These are phyloP conservation scores for Funneliformis caledonium DNA, from an alignment of 371 early-diverging fungal species.

Conservation along the genomic window DNA sequence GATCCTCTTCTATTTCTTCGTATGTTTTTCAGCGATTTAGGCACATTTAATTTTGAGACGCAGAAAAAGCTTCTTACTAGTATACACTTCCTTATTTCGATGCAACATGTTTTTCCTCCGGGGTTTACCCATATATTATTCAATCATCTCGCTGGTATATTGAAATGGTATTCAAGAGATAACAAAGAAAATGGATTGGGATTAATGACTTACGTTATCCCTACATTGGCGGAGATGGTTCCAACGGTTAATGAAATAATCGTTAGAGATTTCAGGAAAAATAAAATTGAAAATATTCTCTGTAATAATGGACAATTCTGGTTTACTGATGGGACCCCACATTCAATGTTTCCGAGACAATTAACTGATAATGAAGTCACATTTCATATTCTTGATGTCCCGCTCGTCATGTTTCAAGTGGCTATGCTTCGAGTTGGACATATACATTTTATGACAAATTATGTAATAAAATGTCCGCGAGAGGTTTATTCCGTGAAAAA, in stretches of 20 bases:
- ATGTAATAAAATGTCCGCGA: slow-evolving; percentile 58
- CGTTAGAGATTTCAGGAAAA: slow-evolving; percentile 64
- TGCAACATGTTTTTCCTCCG: slow-evolving; percentile 61
- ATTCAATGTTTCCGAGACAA: slow-evolving; percentile 59
- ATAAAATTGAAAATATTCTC: slow-evolving; percentile 64
- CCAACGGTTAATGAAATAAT: slow-evolving; percentile 64
- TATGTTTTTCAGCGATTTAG: slow-evolving; percentile 59
- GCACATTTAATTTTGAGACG: slow-evolving; percentile 48
- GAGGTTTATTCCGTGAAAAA: slow-evolving; percentile 65
- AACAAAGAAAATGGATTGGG: slow-evolving; percentile 52
- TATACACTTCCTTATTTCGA: slow-evolving; percentile 54
- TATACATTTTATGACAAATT: slow-evolving; percentile 66
- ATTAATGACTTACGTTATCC: slow-evolving; percentile 55
- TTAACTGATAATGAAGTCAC: slow-evolving; percentile 41
- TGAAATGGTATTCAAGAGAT: slow-evolving; percentile 64
- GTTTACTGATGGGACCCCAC: slow-evolving; percentile 60
- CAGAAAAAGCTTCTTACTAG: slow-evolving; percentile 56
- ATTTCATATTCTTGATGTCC: slow-evolving; percentile 54
- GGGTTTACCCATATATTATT: slow-evolving; percentile 61
- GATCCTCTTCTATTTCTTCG: slow-evolving; percentile 65
- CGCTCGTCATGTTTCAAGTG: slow-evolving; percentile 59
- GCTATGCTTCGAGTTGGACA: slow-evolving; percentile 64
- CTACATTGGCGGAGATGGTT: slow-evolving; percentile 60
- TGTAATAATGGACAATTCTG: slow-evolving; percentile 64
- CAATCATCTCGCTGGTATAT: slow-evolving; percentile 68